These are phyloP conservation scores for Aureobasidium sp. DNA, from an alignment of 2,329 filamentous ascomycete species.

Conservation along the genomic window DNA sequence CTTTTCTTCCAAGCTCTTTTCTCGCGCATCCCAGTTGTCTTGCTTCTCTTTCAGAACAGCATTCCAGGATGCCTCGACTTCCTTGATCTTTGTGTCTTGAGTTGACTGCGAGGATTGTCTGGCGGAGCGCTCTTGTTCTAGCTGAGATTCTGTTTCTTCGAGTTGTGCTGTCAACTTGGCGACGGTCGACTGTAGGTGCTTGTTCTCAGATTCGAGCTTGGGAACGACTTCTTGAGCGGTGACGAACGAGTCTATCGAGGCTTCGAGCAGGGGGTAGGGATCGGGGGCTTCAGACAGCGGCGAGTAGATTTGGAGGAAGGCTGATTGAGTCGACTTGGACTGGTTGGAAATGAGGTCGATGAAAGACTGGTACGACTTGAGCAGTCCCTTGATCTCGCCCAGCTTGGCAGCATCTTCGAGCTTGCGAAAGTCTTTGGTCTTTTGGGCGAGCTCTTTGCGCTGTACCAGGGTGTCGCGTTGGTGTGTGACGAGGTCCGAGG, in stretches of 20 bases:
- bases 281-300: slow-evolving; percentile 92
- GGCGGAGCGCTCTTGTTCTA: slow-evolving; percentile 69
- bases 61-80: slow-evolving; percentile 83
- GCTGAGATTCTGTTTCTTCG: slow-evolving; percentile 70
- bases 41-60: slow-evolving; percentile 88
- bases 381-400: slow-evolving; percentile 75
- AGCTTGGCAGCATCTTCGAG: slow-evolving; percentile 84
- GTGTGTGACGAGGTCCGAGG: slow-evolving; percentile 89
- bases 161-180: slow-evolving; percentile 69
- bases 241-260: slow-evolving; percentile 88
- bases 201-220: slow-evolving; percentile 80
- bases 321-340: slow-evolving; percentile 86
- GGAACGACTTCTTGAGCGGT: slow-evolving; percentile 88
- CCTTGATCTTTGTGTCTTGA: slow-evolving; percentile 74
- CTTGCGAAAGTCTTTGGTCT: slow-evolving; percentile 96
- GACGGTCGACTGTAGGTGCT: slow-evolving; percentile 74
- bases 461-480: slow-evolving; percentile 95
- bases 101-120: slow-evolving; percentile 69
- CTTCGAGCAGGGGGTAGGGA: slow-evolving; percentile 91
- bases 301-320: slow-evolving; percentile 88
- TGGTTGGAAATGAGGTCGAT: slow-evolving; percentile 95
- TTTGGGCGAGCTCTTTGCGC: slow-evolving; percentile 94
- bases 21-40: slow-evolving; percentile 93
- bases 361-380: slow-evolving; percentile 90
- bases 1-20: slow-evolving; percentile 85